These are phyloP conservation scores for Alliaria petiolata DNA, from an alignment of 345 rosid species.

Conservation along the genomic window DNA sequence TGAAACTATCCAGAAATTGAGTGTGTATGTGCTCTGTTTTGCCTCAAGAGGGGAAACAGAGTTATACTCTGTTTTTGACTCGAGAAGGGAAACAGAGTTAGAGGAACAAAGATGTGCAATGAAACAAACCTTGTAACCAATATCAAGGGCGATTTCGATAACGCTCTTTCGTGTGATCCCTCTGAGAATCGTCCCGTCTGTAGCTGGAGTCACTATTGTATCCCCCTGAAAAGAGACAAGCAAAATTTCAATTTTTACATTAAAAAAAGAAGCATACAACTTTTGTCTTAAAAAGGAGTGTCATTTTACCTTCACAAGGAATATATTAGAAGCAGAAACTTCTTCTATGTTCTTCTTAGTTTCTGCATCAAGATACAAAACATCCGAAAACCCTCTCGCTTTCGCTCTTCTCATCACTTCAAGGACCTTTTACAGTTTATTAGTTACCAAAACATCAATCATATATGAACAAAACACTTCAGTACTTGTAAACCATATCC, in stretches of 20 bases:
- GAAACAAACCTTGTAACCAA: slow-evolving; percentile 56
- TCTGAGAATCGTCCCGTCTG: slow-evolving; percentile 67
- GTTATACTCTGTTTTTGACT: not conserved
- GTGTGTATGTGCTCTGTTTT: not conserved
- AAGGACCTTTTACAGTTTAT: slow-evolving; percentile 45
- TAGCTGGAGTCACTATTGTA: slow-evolving; percentile 65
- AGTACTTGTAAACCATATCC: not conserved
- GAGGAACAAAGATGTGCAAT: not conserved
- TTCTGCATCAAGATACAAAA: slow-evolving; percentile 75
- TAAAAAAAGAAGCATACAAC: not conserved
- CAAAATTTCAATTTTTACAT: not conserved
- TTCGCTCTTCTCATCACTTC: slow-evolving; percentile 63
- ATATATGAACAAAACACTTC: not conserved
- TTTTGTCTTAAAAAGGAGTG: not conserved
- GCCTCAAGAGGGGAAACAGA: not conserved
- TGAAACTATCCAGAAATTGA: not conserved
- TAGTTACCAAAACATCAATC: slow-evolving; percentile 3
- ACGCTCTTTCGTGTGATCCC: slow-evolving; percentile 79
- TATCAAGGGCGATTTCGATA: slow-evolving; percentile 64
- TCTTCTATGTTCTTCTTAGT: slow-evolving; percentile 66
- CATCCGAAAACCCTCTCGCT: slow-evolving; percentile 75
- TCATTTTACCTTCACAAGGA: slow-evolving; percentile 59
- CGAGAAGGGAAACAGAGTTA: not conserved
- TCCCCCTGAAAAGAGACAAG: slow-evolving; percentile 42
- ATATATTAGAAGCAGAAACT: slow-evolving; percentile 82